Base-by-base conservation (phyloP, 768 basidiomycete genomes). In the Russula virescens region DNA sequence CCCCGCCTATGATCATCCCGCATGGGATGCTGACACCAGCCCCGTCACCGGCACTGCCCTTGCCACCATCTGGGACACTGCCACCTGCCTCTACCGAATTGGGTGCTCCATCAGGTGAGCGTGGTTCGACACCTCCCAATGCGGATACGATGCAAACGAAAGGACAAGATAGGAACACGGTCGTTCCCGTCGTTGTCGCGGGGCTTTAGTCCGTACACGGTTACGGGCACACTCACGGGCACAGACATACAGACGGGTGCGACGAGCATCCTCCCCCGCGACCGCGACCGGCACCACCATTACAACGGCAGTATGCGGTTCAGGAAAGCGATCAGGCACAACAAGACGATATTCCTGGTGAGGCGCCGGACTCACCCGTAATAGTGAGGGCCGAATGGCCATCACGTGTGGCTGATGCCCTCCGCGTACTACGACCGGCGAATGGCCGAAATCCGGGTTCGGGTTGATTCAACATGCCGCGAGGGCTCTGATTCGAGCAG, bases 1-100 rank as follows among this genome's bases (percentile, higher is more conserved):
- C 90, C 76, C 87, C 87, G 11, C 79, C 88, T 42, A 85, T 90
- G 65, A 65, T 74, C 21, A 75, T 80, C n/a, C 72, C 78, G n/a
- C 69, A 69, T 55, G 66, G 66, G 58, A 28, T 28, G 21, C 56
- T 42, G 14, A 34, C 31, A 3, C n/a, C 58, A 13, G 31, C 34
- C 19, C 40, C 8, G 5, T 42, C n/a, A 38, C 57, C 42, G 13
- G 31, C 21, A 7, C 25, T 25, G 19, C 16, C 47, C 6, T 40
- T 59, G n/a, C 49, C 61, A 1, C 21, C 61, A 52, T 55, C 52
- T 31, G 42, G 42, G 25, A 42, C 34, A 38, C 51, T 3, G n/a
- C n/a, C n/a, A n/a, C n/a, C n/a, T n/a, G n/a, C n/a, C n/a, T n/a
- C n/a, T n/a, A n/a, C n/a, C n/a, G 40, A 65, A 2, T 55, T 64